Evolutionary conservation across 352 stramenopile genomes (phyloP).

Genomic region (Blastocystis sp.): DNA sequence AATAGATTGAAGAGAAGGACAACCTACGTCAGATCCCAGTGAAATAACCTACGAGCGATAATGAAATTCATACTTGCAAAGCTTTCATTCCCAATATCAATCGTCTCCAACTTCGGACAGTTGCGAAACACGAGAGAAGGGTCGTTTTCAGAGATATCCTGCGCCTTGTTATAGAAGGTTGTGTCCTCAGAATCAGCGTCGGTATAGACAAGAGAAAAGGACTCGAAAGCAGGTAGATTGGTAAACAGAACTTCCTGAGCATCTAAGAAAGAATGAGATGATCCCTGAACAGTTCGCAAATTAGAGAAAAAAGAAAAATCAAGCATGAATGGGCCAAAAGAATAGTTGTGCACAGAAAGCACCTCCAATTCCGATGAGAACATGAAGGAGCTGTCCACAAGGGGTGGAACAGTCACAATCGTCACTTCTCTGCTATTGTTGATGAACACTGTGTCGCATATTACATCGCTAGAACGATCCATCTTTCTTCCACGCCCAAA

Average conservation of each 20-base stretch:
- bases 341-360: not conserved
- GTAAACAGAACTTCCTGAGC: not conserved
- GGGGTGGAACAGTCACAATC: not conserved
- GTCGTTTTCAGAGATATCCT: too few relatives aligned
- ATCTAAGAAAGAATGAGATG: not conserved
- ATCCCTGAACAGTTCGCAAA: not conserved
- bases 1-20: not conserved
- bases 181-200: not conserved
- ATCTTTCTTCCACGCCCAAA: not conserved
- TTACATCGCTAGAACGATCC: not conserved
- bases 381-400: not conserved
- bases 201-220: not conserved
- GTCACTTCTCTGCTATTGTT: not conserved
- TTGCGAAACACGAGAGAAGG: not conserved
- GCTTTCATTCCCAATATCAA: not conserved
- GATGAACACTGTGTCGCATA: not conserved
- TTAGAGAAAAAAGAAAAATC: not conserved
- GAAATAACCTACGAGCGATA: not conserved
- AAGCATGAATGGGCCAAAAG: not conserved
- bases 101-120: not conserved
- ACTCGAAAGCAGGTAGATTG: not conserved
- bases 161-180: not conserved
- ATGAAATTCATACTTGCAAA: not conserved
- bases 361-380: not conserved
- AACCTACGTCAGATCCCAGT: not conserved